Conservation (phyloP, 1,284 basidiomycete genomes). For the Puccinia triticina region DNA sequence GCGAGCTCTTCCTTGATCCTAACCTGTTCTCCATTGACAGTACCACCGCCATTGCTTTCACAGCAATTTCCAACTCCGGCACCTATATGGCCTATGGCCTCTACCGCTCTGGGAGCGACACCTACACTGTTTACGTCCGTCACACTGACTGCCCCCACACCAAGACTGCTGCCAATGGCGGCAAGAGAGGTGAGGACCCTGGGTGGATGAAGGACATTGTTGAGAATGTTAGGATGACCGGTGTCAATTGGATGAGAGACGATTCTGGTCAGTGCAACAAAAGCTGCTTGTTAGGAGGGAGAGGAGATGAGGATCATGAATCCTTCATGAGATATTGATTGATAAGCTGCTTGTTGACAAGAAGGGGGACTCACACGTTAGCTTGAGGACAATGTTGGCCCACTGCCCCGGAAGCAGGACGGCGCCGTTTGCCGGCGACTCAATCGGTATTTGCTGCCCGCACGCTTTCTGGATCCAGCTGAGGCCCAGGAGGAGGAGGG, state of each 20-base stretch:
- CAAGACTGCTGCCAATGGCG: slow-evolving; percentile 63
- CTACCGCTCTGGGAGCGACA: slow-evolving; percentile 70
- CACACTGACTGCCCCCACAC: slow-evolving; percentile 66
- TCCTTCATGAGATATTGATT: too few relatives aligned
- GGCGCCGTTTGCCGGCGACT: too few relatives aligned
- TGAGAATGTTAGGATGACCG: slow-evolving; percentile 74
- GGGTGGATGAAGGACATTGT: slow-evolving; percentile 70
- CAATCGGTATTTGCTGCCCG: too few relatives aligned
- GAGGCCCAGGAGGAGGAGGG: too few relatives aligned
- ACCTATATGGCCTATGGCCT: slow-evolving; percentile 72
- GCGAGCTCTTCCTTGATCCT: slow-evolving; percentile 76
- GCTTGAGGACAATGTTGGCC: too few relatives aligned
- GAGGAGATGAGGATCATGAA: too few relatives aligned
- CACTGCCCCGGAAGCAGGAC: too few relatives aligned
- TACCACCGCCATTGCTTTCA: slow-evolving; percentile 68
- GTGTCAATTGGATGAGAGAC: slow-evolving; percentile 73
- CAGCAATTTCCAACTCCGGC: slow-evolving; percentile 70
- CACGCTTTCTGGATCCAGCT: too few relatives aligned
- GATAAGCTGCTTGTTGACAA: too few relatives aligned
- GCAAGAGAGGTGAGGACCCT: slow-evolving; percentile 63
- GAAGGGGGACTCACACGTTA: too few relatives aligned
- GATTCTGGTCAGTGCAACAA: slow-evolving; percentile 64
- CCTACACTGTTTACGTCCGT: slow-evolving; percentile 68
- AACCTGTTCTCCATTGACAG: slow-evolving; percentile 74
- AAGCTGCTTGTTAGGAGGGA: neutral